Percentiles rank a stretch among this genome's conserved stretches.
These are phyloP conservation scores for Tylopilus rubrobrunneus DNA, from an alignment of 768 basidiomycete genomes.

Conservation along the genomic window DNA sequence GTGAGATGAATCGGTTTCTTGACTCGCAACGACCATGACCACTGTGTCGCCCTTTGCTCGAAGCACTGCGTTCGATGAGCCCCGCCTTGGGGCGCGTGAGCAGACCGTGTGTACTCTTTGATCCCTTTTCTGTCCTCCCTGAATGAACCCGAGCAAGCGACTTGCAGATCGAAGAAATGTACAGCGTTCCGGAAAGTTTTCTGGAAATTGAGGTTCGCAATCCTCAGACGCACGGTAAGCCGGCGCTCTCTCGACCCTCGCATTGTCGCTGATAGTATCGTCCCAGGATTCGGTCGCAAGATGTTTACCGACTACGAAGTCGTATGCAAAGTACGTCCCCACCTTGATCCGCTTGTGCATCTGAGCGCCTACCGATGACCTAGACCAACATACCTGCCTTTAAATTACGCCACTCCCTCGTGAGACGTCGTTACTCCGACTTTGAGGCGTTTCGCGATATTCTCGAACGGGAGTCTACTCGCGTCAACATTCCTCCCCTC, in stretches of 20 bases:
- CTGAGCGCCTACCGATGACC: not conserved
- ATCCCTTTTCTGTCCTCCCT: constrained; percentile 11
- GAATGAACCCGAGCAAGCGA: constrained; percentile 33
- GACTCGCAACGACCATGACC: constrained; percentile 28
- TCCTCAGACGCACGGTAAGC: constrained; percentile 89
- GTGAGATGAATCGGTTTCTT: constrained; percentile 13
- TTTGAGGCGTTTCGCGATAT: constrained; percentile 98
- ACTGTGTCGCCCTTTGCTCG: constrained; percentile 60
- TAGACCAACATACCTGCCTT: constrained; percentile 99
- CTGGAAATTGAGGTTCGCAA: constrained; percentile 97
- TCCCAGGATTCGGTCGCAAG: constrained; percentile 83
- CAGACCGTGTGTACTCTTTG: constrained; percentile 45
- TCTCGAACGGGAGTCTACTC: constrained; percentile 92
- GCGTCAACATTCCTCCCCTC: constrained; percentile 96
- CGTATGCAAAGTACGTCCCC: constrained; percentile 75
- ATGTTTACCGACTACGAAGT: constrained; percentile 99
- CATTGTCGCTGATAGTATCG: not conserved
- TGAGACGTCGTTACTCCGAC: constrained; percentile 86
- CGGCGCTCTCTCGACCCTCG: not conserved
- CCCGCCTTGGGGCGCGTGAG: constrained; percentile 45
- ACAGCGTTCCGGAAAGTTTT: constrained; percentile 94
- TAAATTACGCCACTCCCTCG: constrained; percentile 90
- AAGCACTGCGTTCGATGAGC: constrained; percentile 53
- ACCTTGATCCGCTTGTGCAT: not conserved
- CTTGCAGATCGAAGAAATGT: constrained; percentile 93